These are phyloP conservation scores for Solanum gandarillasii DNA, from an alignment of 257 asterid species.

Conservation along the genomic window DNA sequence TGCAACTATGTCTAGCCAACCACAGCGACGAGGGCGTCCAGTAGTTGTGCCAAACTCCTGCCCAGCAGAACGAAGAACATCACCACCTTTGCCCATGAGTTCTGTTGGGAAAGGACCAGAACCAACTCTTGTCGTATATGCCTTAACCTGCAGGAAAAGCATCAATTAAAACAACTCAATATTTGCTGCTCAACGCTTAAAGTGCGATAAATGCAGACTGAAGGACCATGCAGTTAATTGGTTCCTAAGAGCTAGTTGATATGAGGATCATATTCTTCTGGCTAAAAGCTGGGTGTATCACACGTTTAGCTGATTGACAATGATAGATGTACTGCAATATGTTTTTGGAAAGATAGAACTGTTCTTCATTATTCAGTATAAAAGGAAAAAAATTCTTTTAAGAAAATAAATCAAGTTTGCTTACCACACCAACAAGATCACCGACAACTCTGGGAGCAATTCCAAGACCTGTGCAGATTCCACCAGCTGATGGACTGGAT, in stretches of 20 bases:
- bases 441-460: conserved; percentile 89
- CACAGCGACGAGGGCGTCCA: conserved; percentile 98
- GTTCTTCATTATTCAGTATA: neutral
- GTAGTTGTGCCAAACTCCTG: conserved; percentile 98
- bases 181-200: neutral
- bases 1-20: conserved; percentile 97
- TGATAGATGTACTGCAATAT: neutral
- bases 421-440: conserved; percentile 95
- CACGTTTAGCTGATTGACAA: neutral
- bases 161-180: neutral
- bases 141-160: conserved; percentile 59
- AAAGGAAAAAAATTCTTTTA: neutral
- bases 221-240: neutral
- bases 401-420: conserved; percentile 7
- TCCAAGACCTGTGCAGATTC: conserved; percentile 97
- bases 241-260: neutral
- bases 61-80: conserved; percentile 75
- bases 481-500: conserved; percentile 98
- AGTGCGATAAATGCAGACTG: neutral
- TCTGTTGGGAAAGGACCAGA: conserved; percentile 98
- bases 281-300: neutral
- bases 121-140: conserved; percentile 94
- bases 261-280: neutral
- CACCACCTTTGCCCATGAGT: conserved; percentile 71
- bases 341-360: neutral